Evolutionary conservation across 495 filamentous ascomycete genomes (phyloP).

Genomic region (Penicillium pancosmium): DNA sequence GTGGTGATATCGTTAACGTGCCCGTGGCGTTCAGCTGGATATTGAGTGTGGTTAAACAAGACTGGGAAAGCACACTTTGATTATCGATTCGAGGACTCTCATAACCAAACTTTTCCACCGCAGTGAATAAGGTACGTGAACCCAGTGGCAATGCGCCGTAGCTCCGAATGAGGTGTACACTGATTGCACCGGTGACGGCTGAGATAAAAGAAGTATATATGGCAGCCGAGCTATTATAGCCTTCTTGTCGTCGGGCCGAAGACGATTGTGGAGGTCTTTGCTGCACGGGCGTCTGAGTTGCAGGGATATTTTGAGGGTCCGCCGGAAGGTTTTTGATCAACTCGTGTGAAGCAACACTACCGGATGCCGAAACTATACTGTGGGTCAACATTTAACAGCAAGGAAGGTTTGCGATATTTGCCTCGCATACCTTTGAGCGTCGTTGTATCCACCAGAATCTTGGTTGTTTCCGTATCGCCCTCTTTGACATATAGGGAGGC

Average conservation of each 20-base stretch:
- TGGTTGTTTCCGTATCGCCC: conserved; percentile 34
- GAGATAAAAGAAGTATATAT: conserved; percentile 51
- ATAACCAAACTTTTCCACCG: conserved; percentile 35
- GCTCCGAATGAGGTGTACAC: conserved; percentile 42
- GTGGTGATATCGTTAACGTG: conserved; percentile 41
- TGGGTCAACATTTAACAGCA: conserved; percentile 10
- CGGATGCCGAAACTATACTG: conserved; percentile 42
- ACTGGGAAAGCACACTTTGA: conserved; percentile 30
- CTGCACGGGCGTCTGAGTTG: conserved; percentile 23
- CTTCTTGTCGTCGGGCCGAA: conserved; percentile 35
- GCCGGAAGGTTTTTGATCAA: conserved; percentile 42
- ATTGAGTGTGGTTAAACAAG: conserved; percentile 43
- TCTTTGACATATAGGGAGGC: conserved; percentile 30
- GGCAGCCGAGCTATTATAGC: conserved; percentile 39
- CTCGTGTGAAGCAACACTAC: conserved; percentile 40
- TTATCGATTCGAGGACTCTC: conserved; percentile 34
- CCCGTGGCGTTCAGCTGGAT: conserved; percentile 42
- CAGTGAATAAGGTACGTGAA: conserved; percentile 47
- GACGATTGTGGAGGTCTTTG: conserved; percentile 33
- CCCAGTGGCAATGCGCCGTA: conserved; percentile 47
- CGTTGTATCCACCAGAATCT: conserved; percentile 38
- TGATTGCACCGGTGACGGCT: conserved; percentile 44
- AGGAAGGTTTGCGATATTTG: not conserved
- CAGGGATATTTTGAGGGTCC: conserved; percentile 32
- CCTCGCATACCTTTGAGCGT: conserved; percentile 40